Evolutionary conservation across 768 basidiomycete species (phyloP), one percentile per base, ranked within the genome.

Genomic region (Kwoniella europaea): DNA sequence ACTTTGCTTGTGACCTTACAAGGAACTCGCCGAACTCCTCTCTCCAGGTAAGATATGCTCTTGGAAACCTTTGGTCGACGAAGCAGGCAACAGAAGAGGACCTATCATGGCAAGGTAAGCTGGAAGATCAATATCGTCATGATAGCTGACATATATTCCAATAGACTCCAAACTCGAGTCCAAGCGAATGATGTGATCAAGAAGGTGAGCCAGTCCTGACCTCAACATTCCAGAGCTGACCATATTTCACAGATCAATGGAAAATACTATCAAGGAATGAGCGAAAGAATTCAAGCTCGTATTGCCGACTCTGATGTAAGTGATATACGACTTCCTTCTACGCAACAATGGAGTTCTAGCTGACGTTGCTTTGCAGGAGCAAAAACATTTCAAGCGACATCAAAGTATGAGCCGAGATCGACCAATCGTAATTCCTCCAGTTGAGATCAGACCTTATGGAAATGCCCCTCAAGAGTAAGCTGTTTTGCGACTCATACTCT

Each of bases 241-340:
- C 35, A 35, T 27, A 16, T 18, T 18, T 41, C 3, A 62, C 22
- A 76, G 75, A 72, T 76, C 44, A 74, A 76, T 43, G 75, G 75
- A 29, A 70, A 71, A 24, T 54, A 60, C 16, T 68, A 65, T 43
- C 69, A 70, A 24, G 68, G 67, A 6, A 66, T 68, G 60, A 69
- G 75, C 46, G 68, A 71, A 24, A 64, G 44, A 20, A 53, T 79
- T 2, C 74, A 75, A 46, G 75, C 74, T 20, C 63, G 78, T 9
- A 75, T 79, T 46, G 75, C 78, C 7, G 78, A 79, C 54, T 75
- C 74, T 4, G 75, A 79, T 18, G 78, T 79, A 16, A 67, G 71
- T 53, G 35, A 46, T 41, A n/a, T 55, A 27, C 59, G 54, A 65
- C 24, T 54, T n/a, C 43, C 10, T 29, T 24, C 9, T 53, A 29